Evolutionary conservation across 768 basidiomycete species (phyloP).

Genomic region (Dentipellis fragilis): DNA sequence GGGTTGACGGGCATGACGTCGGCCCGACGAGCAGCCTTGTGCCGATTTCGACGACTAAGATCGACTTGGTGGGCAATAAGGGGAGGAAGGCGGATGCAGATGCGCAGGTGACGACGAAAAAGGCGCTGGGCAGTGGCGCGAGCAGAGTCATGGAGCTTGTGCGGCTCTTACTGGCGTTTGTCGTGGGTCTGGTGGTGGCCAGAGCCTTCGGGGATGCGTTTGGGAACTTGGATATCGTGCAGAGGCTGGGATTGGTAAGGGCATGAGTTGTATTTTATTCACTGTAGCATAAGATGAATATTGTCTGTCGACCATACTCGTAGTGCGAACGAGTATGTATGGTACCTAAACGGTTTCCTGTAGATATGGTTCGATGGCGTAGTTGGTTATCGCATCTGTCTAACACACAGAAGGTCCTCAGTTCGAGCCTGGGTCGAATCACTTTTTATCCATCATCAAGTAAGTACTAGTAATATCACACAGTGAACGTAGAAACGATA

Average conservation of each 20-base stretch:
- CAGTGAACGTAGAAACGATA: too few species aligned
- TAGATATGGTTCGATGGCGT: conserved; percentile 39
- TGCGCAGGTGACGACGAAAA: neutral
- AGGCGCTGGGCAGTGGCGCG: neutral
- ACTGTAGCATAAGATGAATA: too few species aligned
- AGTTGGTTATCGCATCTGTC: conserved; percentile 72
- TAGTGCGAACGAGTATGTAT: too few species aligned
- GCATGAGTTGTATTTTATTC: too few species aligned
- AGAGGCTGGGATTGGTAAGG: neutral
- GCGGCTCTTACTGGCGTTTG: conserved; percentile 20
- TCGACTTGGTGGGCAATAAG: neutral
- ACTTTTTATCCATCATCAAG: neutral
- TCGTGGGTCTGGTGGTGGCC: conserved; percentile 17
- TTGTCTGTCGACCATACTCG: too few species aligned
- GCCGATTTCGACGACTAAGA: conserved; percentile 14
- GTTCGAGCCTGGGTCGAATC: conserved; percentile 16
- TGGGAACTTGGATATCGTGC: neutral
- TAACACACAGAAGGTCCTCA: conserved; percentile 34
- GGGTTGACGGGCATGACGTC: conserved; percentile 39
- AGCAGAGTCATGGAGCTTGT: conserved; percentile 2
- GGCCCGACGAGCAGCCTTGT: conserved; percentile 18
- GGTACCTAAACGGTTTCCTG: too few species aligned
- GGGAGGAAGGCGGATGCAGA: neutral
- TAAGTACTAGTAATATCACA: too few species aligned
- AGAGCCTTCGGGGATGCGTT: neutral